Conservation (phyloP, 768 basidiomycete genomes). For the Psilocybe azurescens region DNA sequence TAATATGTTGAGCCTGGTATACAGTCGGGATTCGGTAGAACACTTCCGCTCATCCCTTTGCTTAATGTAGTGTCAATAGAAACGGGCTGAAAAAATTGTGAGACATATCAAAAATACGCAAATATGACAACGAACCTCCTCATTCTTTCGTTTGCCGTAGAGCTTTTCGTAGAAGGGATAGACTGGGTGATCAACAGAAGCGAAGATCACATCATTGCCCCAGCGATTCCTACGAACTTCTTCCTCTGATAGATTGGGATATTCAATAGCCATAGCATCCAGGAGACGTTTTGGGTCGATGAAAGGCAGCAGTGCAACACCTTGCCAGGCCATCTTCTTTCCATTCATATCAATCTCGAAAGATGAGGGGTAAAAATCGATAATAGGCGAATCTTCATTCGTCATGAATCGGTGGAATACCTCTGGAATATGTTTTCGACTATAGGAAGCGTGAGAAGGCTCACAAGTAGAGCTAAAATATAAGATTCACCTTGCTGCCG, state of each 20-base stretch:
- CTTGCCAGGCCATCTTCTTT: slow-evolving; percentile 99
- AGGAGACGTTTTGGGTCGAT: slow-evolving; percentile 87
- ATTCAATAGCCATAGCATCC: slow-evolving; percentile 77
- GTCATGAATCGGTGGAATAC: slow-evolving; percentile 90
- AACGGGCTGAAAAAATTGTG: slow-evolving; percentile 60
- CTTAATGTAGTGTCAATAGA: slow-evolving; percentile 71
- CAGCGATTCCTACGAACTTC: slow-evolving; percentile 85
- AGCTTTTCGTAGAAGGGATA: slow-evolving; percentile 88
- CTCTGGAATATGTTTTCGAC: slow-evolving; percentile 87
- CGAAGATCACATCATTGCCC: slow-evolving; percentile 85
- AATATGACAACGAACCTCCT: slow-evolving; percentile 58
- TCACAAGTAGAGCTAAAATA: slow-evolving; percentile 2
- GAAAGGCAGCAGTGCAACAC: slow-evolving; percentile 95
- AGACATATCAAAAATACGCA: not conserved
- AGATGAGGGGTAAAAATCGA: slow-evolving; percentile 91
- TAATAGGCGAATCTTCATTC: slow-evolving; percentile 86
- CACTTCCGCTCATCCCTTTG: slow-evolving; percentile 79
- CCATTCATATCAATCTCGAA: slow-evolving; percentile 99
- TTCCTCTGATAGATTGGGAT: slow-evolving; percentile 75
- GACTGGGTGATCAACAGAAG: slow-evolving; percentile 82
- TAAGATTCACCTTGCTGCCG: slow-evolving; percentile 76
- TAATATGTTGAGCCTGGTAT: slow-evolving; percentile 93
- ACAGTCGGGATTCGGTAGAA: slow-evolving; percentile 85
- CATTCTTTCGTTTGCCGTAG: slow-evolving; percentile 87
- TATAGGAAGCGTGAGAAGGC: slow-evolving; percentile 33